phyloP scores from a whole-genome alignment of 257 asterid species.

The Agastache rugosa region DNA sequence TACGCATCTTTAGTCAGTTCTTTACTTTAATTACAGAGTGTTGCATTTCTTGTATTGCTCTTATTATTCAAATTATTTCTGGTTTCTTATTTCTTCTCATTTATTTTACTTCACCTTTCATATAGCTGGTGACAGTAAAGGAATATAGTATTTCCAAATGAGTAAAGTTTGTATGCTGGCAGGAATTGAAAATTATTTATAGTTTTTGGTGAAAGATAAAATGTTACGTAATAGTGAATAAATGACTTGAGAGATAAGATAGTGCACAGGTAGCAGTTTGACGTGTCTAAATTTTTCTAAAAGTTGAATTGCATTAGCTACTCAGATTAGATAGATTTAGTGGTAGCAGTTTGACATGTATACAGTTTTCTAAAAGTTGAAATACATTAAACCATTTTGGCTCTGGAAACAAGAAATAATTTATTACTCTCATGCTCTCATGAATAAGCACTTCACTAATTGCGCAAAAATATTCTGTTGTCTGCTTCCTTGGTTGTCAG shows the following conservation, averaged over 20 bases:
- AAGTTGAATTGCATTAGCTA: not conserved
- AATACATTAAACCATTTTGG: not conserved
- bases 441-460: conserved; percentile 4
- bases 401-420: conserved; percentile 15
- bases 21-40: not conserved
- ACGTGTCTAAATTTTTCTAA: conserved; percentile 1
- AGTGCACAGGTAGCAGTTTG: conserved; percentile 9
- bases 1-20: conserved; percentile 32
- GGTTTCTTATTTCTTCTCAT: conserved; percentile 28
- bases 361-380: conserved; percentile 9
- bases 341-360: conserved; percentile 15
- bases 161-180: conserved; percentile 26
- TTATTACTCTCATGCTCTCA: not conserved
- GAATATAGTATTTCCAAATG: conserved; percentile 26
- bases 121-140: conserved; percentile 27
- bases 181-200: not conserved
- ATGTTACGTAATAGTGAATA: not conserved
- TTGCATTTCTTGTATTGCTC: conserved; percentile 15
- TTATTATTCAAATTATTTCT: conserved; percentile 5
- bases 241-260: not conserved
- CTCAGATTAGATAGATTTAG: conserved; percentile 10
- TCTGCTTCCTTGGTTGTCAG: conserved; percentile 17
- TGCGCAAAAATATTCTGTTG: not conserved
- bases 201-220: not conserved
- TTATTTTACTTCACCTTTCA: not conserved